Evolutionary conservation across 129 eudicot genomes (phyloP).

Genomic region (Flaveria linearis): DNA sequence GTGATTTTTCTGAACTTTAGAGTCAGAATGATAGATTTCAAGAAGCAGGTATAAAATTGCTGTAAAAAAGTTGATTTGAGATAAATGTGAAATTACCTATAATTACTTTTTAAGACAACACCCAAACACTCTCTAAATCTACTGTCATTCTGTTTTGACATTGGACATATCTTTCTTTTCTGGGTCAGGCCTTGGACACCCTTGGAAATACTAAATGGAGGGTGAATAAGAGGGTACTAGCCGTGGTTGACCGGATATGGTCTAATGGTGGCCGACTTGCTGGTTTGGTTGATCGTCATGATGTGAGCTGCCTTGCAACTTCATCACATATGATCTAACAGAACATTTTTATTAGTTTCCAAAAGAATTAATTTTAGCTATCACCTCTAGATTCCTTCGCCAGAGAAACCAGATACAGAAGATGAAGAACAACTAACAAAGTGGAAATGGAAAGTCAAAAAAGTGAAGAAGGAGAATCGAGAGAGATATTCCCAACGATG

Average conservation of each 20-base stretch:
- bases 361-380: slow-evolving; percentile 12
- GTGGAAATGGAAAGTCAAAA: slow-evolving; percentile 83
- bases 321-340: neutral
- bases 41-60: slow-evolving; percentile 7
- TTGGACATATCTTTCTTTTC: slow-evolving; percentile 4
- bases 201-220: slow-evolving; percentile 95
- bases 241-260: slow-evolving; percentile 80
- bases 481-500: slow-evolving; percentile 93
- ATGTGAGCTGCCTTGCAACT: slow-evolving; percentile 55
- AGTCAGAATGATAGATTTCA: slow-evolving; percentile 5
- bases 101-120: neutral
- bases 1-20: neutral
- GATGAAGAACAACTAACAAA: slow-evolving; percentile 68
- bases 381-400: slow-evolving; percentile 63
- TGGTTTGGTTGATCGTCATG: slow-evolving; percentile 81
- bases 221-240: slow-evolving; percentile 76
- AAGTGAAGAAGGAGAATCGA: slow-evolving; percentile 75
- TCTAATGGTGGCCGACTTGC: slow-evolving; percentile 77
- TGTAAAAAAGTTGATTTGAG: neutral
- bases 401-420: slow-evolving; percentile 86
- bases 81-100: neutral
- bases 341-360: neutral
- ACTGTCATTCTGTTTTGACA: slow-evolving; percentile 15
- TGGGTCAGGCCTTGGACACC: slow-evolving; percentile 79
- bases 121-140: too few relatives aligned